These are phyloP conservation scores for Setomelanomma holmii DNA, from an alignment of 2,329 filamentous ascomycete genomes.

Conservation along the genomic window DNA sequence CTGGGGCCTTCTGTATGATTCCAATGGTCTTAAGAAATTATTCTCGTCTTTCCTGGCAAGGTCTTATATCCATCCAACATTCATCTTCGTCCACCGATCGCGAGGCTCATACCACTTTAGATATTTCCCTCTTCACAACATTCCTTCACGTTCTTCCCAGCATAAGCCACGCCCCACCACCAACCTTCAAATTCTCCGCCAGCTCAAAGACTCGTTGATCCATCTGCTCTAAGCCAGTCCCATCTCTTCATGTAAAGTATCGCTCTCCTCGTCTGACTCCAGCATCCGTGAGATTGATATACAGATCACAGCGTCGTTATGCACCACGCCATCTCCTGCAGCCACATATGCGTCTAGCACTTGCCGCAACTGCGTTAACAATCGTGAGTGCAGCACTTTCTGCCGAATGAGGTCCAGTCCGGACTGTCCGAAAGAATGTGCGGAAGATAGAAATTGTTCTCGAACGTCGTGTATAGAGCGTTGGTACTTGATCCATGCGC, in stretches of 20 bases:
- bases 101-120: too few species aligned
- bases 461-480: neutral
- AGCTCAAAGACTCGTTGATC: neutral
- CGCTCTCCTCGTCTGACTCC: neutral
- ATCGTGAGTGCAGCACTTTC: neutral
- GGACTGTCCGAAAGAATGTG: conserved; percentile 4
- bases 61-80: too few species aligned
- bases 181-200: neutral
- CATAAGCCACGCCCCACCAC: neutral
- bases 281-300: neutral
- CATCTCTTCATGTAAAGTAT: neutral
- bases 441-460: neutral
- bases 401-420: neutral
- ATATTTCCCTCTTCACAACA: too few species aligned
- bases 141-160: too few species aligned
- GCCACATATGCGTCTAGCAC: neutral
- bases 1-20: too few species aligned
- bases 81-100: too few species aligned
- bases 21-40: too few species aligned
- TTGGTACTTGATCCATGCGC: neutral
- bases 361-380: neutral
- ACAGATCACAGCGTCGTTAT: neutral
- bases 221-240: neutral
- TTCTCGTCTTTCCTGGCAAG: too few species aligned
- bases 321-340: neutral